Percentiles rank a stretch among this genome's conserved stretches.
Conservation (phyloP, 2,329 filamentous ascomycete genomes). For the Pezicula radicicola region DNA sequence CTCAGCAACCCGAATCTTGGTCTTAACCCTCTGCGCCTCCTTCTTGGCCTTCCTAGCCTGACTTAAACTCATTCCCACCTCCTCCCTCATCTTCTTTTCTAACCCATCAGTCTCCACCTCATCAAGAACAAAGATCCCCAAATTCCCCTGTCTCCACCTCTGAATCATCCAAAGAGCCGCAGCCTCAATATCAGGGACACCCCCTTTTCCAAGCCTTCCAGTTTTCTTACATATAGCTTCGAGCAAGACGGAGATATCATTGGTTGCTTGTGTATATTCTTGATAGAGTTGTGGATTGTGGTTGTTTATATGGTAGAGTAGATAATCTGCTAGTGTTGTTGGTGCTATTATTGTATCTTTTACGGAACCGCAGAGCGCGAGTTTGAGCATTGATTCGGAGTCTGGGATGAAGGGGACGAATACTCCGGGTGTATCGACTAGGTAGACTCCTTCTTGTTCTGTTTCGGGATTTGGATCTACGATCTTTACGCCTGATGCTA, state of each 20-base stretch:
- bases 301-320: slow-evolving; percentile 79
- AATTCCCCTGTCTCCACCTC: slow-evolving; percentile 72
- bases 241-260: slow-evolving; percentile 75
- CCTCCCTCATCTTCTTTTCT: slow-evolving; percentile 44
- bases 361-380: slow-evolving; percentile 87
- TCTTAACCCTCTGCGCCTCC: slow-evolving; percentile 46
- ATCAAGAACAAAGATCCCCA: slow-evolving; percentile 80
- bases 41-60: slow-evolving; percentile 69
- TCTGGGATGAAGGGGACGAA: slow-evolving; percentile 90
- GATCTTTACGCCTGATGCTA: slow-evolving; percentile 81
- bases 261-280: slow-evolving; percentile 68
- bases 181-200: slow-evolving; percentile 64
- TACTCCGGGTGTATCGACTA: slow-evolving; percentile 91
- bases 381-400: slow-evolving; percentile 86
- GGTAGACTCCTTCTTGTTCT: slow-evolving; percentile 56
- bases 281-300: slow-evolving; percentile 21
- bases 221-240: slow-evolving; percentile 68
- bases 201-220: slow-evolving; percentile 73
- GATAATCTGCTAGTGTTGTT: slow-evolving; percentile 81
- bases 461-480: slow-evolving; percentile 47
- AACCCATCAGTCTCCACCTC: slow-evolving; percentile 62
- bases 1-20: slow-evolving; percentile 12
- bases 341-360: slow-evolving; percentile 82
- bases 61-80: slow-evolving; percentile 56
- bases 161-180: slow-evolving; percentile 79